These are phyloP conservation scores for Hymenoscyphus albidus DNA, from an alignment of 2,329 filamentous ascomycete genomes.

Conservation along the genomic window DNA sequence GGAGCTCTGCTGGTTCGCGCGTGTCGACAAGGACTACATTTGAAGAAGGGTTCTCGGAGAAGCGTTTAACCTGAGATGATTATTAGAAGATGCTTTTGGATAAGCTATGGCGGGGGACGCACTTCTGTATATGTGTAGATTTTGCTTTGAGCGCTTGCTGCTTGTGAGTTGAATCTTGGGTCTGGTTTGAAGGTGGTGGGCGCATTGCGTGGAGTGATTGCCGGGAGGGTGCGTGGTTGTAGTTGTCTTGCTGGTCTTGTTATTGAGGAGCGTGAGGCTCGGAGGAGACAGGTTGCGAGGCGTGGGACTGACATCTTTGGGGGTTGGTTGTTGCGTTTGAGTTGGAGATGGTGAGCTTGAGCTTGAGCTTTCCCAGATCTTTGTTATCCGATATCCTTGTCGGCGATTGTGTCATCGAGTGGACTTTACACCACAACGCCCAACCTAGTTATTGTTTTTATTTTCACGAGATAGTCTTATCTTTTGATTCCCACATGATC, in stretches of 20 bases:
- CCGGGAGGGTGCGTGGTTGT: conserved; percentile 13
- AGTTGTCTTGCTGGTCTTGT: conserved; percentile 12
- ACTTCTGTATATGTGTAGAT: conserved; percentile 23
- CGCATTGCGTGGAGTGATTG: not conserved
- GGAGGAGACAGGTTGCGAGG: conserved; percentile 17
- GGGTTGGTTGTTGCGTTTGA: conserved; percentile 2
- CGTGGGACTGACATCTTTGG: conserved; percentile 24
- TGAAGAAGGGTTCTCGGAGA: conserved; percentile 32
- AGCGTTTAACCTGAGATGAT: conserved; percentile 42
- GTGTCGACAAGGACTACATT: conserved; percentile 47
- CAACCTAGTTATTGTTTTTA: not conserved
- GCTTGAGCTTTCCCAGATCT: conserved; percentile 1
- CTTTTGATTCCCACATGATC: too few relatives aligned
- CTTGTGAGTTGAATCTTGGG: not conserved
- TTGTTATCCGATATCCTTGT: not conserved
- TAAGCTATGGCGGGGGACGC: not conserved
- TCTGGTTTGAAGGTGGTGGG: not conserved
- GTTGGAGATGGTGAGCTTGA: not conserved
- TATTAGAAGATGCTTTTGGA: conserved; percentile 5
- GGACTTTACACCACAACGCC: not conserved
- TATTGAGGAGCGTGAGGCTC: conserved; percentile 17
- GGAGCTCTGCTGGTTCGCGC: conserved; percentile 68
- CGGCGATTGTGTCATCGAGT: not conserved
- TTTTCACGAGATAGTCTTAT: not conserved
- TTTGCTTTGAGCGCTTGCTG: conserved; percentile 17